Percentiles rank a stretch among this genome's conserved stretches.
Evolutionary conservation across 768 basidiomycete species (phyloP).

Genomic region (Tulasnella sp.): DNA sequence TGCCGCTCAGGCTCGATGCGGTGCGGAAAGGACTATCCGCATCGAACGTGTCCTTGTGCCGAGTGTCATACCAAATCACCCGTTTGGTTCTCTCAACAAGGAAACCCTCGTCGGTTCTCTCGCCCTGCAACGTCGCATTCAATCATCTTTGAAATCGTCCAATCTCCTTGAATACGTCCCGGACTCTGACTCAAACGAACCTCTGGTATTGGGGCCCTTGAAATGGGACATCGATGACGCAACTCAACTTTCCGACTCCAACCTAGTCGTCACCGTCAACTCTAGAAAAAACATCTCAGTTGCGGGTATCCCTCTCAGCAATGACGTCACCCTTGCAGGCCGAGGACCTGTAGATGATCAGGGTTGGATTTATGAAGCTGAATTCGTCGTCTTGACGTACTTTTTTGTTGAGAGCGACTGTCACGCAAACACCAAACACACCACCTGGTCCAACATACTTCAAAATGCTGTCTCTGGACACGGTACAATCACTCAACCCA

Average conservation of each 20-base stretch:
- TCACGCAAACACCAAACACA: conserved; percentile 46
- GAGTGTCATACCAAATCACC: conserved; percentile 32
- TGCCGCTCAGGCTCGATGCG: conserved; percentile 57
- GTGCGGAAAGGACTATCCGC: conserved; percentile 53
- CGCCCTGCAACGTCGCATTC: conserved; percentile 46
- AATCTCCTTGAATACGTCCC: conserved; percentile 29
- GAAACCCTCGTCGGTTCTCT: conserved; percentile 52
- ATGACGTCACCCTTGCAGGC: conserved; percentile 67
- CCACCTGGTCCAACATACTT: conserved; percentile 49
- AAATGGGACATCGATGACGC: conserved; percentile 63
- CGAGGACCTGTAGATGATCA: conserved; percentile 44
- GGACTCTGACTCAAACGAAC: conserved; percentile 41
- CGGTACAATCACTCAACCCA: conserved; percentile 28
- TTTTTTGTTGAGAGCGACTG: conserved; percentile 71
- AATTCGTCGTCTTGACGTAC: conserved; percentile 66
- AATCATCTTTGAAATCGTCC: conserved; percentile 27
- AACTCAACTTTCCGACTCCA: conserved; percentile 39
- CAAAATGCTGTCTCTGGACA: conserved; percentile 30
- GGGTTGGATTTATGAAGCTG: conserved; percentile 44
- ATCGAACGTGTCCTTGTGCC: conserved; percentile 66
- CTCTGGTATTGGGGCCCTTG: conserved; percentile 57
- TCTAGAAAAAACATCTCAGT: conserved; percentile 41
- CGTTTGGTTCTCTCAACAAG: conserved; percentile 43
- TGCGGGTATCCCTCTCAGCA: conserved; percentile 52
- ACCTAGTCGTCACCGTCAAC: conserved; percentile 49